phyloP scores from a whole-genome alignment of 495 filamentous ascomycete genomes.

The Lophiostoma macrostomum region DNA sequence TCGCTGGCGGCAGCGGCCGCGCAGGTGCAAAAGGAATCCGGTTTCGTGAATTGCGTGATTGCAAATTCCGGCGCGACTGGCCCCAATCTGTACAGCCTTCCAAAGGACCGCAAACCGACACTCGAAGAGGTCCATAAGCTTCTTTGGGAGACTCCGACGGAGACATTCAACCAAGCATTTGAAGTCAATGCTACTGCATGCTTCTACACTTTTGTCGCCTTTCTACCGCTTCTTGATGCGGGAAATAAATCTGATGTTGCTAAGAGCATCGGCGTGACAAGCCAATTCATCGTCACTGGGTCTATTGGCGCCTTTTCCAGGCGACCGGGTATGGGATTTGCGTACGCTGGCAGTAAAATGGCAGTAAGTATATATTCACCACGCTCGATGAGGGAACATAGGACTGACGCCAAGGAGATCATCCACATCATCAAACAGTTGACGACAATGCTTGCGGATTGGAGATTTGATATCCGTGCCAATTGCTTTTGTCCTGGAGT shows the following conservation, averaged over 20 bases:
- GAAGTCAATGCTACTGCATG: constrained; percentile 59
- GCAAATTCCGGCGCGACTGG: constrained; percentile 65
- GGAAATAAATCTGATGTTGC: constrained; percentile 50
- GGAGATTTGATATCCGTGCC: constrained; percentile 46
- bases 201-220: constrained; percentile 63
- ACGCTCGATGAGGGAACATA: too few species aligned
- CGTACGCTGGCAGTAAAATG: constrained; percentile 64
- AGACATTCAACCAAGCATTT: constrained; percentile 59
- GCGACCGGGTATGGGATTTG: constrained; percentile 52
- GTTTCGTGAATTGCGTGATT: constrained; percentile 61
- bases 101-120: constrained; percentile 37
- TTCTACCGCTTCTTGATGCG: constrained; percentile 58
- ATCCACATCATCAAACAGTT: constrained; percentile 63
- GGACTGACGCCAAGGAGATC: too few species aligned
- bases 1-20: constrained; percentile 54
- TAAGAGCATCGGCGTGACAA: constrained; percentile 45
- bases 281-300: constrained; percentile 64
- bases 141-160: constrained; percentile 50
- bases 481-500: constrained; percentile 16
- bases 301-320: constrained; percentile 60
- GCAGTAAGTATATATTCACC: too few species aligned
- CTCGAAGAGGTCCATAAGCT: constrained; percentile 50
- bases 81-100: constrained; percentile 38
- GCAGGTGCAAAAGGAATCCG: constrained; percentile 52
- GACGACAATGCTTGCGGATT: constrained; percentile 50